Evolutionary conservation across 495 filamentous ascomycete genomes (phyloP).

Genomic region (Tuber borchii): DNA sequence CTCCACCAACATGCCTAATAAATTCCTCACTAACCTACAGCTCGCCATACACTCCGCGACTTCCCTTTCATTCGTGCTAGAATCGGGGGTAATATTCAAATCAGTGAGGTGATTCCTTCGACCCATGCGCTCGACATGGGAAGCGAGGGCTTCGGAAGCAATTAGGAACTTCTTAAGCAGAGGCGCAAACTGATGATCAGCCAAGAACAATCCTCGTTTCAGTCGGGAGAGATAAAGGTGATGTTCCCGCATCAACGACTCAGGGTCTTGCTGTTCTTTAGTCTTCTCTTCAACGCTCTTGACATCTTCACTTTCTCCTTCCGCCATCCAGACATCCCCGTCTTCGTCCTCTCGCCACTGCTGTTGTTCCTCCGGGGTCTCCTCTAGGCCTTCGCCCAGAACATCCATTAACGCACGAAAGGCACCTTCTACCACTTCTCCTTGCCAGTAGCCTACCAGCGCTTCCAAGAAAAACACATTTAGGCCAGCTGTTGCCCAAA

Average conservation of each 20-base stretch:
- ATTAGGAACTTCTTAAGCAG: slow-evolving; percentile 64
- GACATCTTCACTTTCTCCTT: background rate
- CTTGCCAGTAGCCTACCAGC: slow-evolving; percentile 77
- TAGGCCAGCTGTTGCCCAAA: slow-evolving; percentile 80
- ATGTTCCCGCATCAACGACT: slow-evolving; percentile 74
- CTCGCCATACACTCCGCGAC: slow-evolving; percentile 12
- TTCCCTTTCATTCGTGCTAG: slow-evolving; percentile 34
- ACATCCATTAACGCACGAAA: slow-evolving; percentile 43
- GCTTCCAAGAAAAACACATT: slow-evolving; percentile 83
- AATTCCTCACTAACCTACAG: slow-evolving; percentile 28
- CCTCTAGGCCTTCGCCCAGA: slow-evolving; percentile 55
- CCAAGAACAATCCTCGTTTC: slow-evolving; percentile 62
- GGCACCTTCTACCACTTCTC: slow-evolving; percentile 73
- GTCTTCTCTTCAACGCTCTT: slow-evolving; percentile 3
- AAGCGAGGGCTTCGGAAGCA: slow-evolving; percentile 68
- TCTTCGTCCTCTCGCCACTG: slow-evolving; percentile 13
- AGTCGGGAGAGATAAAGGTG: slow-evolving; percentile 64
- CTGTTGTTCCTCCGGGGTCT: slow-evolving; percentile 44
- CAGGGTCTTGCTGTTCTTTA: slow-evolving; percentile 63
- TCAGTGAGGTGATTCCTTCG: slow-evolving; percentile 57
- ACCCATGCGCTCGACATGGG: slow-evolving; percentile 58
- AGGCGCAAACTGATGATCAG: slow-evolving; percentile 60
- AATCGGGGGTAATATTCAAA: slow-evolving; percentile 33
- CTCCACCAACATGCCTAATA: slow-evolving; percentile 26
- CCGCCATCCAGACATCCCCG: slow-evolving; percentile 3